These are phyloP conservation scores for Colletotrichum higginsianum DNA, from an alignment of 2,329 filamentous ascomycete genomes.

Conservation along the genomic window DNA sequence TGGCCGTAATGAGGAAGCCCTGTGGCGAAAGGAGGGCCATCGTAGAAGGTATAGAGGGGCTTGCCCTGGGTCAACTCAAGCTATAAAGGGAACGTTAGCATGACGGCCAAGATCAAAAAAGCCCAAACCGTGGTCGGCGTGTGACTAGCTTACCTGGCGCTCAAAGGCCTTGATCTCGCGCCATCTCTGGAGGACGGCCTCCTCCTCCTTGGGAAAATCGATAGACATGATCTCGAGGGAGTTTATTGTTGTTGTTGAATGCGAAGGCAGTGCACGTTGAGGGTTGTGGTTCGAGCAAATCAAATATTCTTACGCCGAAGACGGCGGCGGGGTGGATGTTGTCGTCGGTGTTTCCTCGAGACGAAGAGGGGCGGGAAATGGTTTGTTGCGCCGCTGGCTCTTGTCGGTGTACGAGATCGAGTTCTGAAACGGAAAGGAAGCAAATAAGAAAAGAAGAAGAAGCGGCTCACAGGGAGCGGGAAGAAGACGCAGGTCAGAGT, in stretches of 20 bases:
- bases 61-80: constrained; percentile 86
- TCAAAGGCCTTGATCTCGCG: constrained; percentile 93
- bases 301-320: constrained; percentile 16
- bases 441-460: background rate
- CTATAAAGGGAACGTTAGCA: constrained; percentile 50
- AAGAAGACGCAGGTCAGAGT: background rate
- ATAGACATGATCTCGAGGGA: constrained; percentile 76
- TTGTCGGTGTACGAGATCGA: background rate
- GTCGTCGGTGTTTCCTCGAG: constrained; percentile 24
- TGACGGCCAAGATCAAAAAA: background rate
- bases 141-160: constrained; percentile 72
- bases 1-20: constrained; percentile 79
- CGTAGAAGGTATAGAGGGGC: constrained; percentile 94
- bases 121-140: background rate
- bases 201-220: constrained; percentile 93
- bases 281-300: background rate
- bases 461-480: background rate
- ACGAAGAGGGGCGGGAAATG: background rate
- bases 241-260: background rate
- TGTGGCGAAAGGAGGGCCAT: constrained; percentile 86
- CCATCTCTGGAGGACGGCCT: constrained; percentile 87
- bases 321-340: background rate
- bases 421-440: background rate
- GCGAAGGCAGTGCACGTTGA: background rate
- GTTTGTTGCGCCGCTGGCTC: background rate